Evolutionary conservation across 352 stramenopile species (phyloP).

Genomic region (Thalassiosira exigua): DNA sequence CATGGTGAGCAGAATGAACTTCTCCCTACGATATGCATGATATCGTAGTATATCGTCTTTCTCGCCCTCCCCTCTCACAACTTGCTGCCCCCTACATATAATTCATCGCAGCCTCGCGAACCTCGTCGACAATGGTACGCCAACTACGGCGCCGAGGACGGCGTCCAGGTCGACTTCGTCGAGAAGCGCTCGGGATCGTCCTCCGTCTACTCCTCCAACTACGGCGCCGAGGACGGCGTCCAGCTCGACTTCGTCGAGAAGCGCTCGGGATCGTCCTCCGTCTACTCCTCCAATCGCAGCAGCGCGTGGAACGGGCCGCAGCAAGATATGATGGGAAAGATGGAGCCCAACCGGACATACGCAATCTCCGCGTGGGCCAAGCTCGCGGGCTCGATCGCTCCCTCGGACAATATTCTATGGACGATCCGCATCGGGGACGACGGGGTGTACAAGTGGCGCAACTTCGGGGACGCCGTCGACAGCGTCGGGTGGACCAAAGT

Average conservation of each 20-base stretch:
- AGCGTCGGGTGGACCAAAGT: background rate
- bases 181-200: conserved; percentile 23
- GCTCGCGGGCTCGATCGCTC: conserved; percentile 13
- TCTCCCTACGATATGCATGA: too few relatives aligned
- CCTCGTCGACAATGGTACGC: too few relatives aligned
- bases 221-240: background rate
- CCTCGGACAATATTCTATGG: conserved; percentile 6
- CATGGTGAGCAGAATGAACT: too few relatives aligned
- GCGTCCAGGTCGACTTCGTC: conserved; percentile 16
- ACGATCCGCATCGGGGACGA: conserved; percentile 29
- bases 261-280: conserved; percentile 26
- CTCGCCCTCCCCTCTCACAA: too few relatives aligned
- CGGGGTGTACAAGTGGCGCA: too few relatives aligned
- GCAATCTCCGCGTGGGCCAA: conserved; percentile 34
- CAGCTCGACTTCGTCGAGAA: conserved; percentile 14
- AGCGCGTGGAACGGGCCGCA: conserved; percentile 15
- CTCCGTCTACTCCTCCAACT: conserved; percentile 23
- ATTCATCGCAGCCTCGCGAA: too few relatives aligned
- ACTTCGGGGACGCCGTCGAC: too few relatives aligned
- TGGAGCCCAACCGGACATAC: conserved; percentile 19
- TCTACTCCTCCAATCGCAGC: conserved; percentile 22
- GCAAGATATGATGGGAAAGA: conserved; percentile 13
- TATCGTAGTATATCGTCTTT: too few relatives aligned
- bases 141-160: conserved; percentile 4
- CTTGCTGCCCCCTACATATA: too few relatives aligned